A percentile compares a stretch with the other conserved stretches of the same genome.
Evolutionary conservation across 345 rosid genomes (phyloP).

Genomic region (Gossypium bickii): DNA sequence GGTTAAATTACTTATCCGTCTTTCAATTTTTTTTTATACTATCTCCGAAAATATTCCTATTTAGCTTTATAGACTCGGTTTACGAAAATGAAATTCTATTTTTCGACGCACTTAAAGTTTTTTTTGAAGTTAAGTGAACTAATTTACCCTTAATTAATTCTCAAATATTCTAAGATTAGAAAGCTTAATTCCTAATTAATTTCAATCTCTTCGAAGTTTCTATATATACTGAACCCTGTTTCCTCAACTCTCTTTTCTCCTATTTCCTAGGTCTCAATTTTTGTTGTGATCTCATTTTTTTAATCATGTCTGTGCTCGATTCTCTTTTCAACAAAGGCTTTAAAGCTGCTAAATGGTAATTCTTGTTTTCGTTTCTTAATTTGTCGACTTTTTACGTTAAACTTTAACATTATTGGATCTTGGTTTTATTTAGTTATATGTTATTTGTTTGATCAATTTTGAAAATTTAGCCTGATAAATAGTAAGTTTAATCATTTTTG

Average conservation of each 20-base stretch:
- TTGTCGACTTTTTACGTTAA: background rate
- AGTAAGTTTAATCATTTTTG: background rate
- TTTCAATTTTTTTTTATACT: too few species aligned
- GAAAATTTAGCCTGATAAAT: background rate
- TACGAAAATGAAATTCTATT: too few species aligned
- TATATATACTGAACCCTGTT: background rate
- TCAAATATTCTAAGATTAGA: background rate
- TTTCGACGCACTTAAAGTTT: too few species aligned
- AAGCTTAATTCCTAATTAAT: background rate
- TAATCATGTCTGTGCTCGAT: constrained; percentile 80
- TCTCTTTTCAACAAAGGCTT: constrained; percentile 86
- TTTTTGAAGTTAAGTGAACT: too few species aligned
- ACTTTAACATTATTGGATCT: background rate
- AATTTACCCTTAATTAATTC: too few species aligned
- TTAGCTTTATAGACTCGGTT: too few species aligned
- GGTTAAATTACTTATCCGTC: too few species aligned
- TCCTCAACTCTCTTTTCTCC: background rate
- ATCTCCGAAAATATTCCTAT: too few species aligned
- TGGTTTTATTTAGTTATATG: background rate
- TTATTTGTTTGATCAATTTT: background rate
- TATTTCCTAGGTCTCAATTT: background rate
- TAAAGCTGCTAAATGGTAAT: constrained; percentile 83
- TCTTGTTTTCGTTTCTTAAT: background rate
- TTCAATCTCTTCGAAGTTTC: background rate
- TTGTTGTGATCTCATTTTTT: constrained; percentile 8